Evolutionary conservation across 2,329 filamentous ascomycete genomes (phyloP), one percentile per base, ranked within the genome.

Genomic region (Talaromyces sp.): DNA sequence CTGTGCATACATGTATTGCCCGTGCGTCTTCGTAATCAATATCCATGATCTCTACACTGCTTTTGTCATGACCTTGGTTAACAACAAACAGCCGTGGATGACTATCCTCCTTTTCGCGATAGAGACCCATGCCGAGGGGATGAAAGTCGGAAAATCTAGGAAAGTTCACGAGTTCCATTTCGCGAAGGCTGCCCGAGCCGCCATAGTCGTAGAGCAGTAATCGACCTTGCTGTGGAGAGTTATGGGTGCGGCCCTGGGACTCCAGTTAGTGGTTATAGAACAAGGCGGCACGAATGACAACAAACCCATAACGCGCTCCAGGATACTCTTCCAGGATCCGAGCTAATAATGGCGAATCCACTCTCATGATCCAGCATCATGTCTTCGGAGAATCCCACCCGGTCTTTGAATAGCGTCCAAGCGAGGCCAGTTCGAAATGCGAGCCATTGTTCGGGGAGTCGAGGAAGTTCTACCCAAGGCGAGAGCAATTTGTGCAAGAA

Each of bases 201-300:
- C 60, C 61, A 50, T 63, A 63, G 43, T 62, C 46, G 46, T 62
- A 63, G 9, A 63, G 40, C 11, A 59, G 43, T 33, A 63, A 51
- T 21, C 46, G 45, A 9, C 61, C 62, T 35, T 55, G 55, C 10
- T 57, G 57, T 2, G 60, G 46, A 5, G 62, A 57, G 35, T 58
- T 51, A 15, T 28, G 39, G 21, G 10, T 39, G 36, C 28, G 60
- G 7, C 57, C 53, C 60, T 61, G 13, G 22, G 31, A 19, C 35
- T 52, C 39, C 48, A 39, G 45, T 48, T 10, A 48, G 45, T n/a
- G n/a, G n/a, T n/a, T n/a, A n/a, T n/a, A n/a, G n/a, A n/a, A n/a
- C n/a, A n/a, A 57, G 39, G 35, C 19, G 21, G 28, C 36, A n/a
- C n/a, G n/a, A n/a, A n/a, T 31, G 10, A 21, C 5, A 39, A 40